phyloP scores from a whole-genome alignment of 129 eudicot species.

The Centaurea solstitialis region DNA sequence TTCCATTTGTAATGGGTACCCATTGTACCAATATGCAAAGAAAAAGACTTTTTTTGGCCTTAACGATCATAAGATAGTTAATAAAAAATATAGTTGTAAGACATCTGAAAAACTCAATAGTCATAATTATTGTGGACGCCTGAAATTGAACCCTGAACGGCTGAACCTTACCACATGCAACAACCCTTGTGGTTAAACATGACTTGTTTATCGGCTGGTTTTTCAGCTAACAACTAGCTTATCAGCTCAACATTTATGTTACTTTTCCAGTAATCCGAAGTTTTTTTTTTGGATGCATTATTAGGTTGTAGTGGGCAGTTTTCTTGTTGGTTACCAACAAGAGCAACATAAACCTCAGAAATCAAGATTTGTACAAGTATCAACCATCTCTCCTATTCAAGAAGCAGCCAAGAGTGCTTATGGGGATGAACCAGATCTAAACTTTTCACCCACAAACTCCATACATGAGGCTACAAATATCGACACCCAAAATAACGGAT shows the following conservation, averaged over 20 bases:
- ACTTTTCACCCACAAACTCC: constrained; percentile 25
- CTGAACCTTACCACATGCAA: too few relatives aligned
- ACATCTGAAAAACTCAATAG: too few relatives aligned
- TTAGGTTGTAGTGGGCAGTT: constrained; percentile 39
- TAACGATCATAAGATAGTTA: too few relatives aligned
- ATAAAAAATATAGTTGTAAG: too few relatives aligned
- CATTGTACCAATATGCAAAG: too few relatives aligned
- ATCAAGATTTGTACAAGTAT: constrained; percentile 24
- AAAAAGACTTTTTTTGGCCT: too few relatives aligned
- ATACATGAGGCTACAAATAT: not conserved
- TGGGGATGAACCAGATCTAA: constrained; percentile 21
- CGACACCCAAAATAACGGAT: constrained; percentile 18
- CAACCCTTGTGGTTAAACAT: too few relatives aligned
- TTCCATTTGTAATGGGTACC: too few relatives aligned
- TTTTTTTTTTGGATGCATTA: not conserved
- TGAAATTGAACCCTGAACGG: too few relatives aligned
- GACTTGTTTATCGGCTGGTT: not conserved
- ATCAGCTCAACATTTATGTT: not conserved
- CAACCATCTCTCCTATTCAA: constrained; percentile 13
- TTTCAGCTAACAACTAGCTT: not conserved
- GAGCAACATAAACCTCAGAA: constrained; percentile 23
- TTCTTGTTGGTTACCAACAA: constrained; percentile 25
- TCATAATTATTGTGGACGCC: too few relatives aligned
- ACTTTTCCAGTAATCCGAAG: not conserved
- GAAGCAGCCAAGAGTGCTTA: constrained; percentile 11